These are phyloP conservation scores for Cetradonia linearis DNA, from an alignment of 495 filamentous ascomycete genomes.

Conservation along the genomic window DNA sequence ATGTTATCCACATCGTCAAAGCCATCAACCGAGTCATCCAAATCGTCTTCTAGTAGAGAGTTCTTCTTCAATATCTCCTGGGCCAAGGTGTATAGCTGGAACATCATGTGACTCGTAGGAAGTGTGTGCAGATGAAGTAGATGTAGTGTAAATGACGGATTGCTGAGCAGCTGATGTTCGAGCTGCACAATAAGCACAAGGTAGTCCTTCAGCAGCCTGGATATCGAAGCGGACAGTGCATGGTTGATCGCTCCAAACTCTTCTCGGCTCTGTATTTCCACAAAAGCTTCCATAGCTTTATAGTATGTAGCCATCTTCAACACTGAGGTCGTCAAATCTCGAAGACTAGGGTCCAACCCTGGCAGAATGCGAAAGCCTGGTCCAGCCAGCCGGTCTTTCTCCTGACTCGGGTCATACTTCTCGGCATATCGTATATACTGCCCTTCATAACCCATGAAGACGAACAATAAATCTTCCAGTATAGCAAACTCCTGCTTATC, in stretches of 20 bases:
- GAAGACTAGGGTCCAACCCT: constrained; percentile 81
- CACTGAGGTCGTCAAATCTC: constrained; percentile 78
- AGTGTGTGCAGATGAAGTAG: constrained; percentile 84
- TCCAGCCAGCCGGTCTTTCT: constrained; percentile 76
- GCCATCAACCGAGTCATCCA: constrained; percentile 72
- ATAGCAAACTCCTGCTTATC: constrained; percentile 78
- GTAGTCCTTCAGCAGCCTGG: constrained; percentile 87
- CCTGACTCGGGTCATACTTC: constrained; percentile 68
- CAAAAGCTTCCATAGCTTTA: constrained; percentile 78
- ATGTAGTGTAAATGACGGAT: constrained; percentile 79
- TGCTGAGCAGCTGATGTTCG: constrained; percentile 82
- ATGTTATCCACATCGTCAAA: constrained; percentile 80
- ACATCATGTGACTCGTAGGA: constrained; percentile 79
- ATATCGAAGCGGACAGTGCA: constrained; percentile 83
- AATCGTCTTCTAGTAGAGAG: constrained; percentile 74
- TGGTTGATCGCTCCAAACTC: constrained; percentile 96
- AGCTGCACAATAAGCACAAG: constrained; percentile 84
- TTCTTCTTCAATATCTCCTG: constrained; percentile 82
- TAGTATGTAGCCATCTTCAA: constrained; percentile 94
- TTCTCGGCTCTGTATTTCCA: constrained; percentile 84
- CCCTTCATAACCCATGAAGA: constrained; percentile 98
- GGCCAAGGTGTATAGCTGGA: constrained; percentile 75
- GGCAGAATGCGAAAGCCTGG: constrained; percentile 69
- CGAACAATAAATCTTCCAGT: constrained; percentile 82
- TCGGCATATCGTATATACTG: constrained; percentile 84